Evolutionary conservation across 345 rosid species (phyloP), one percentile per base, ranked within the genome.

Genomic region (Firmiana major): DNA sequence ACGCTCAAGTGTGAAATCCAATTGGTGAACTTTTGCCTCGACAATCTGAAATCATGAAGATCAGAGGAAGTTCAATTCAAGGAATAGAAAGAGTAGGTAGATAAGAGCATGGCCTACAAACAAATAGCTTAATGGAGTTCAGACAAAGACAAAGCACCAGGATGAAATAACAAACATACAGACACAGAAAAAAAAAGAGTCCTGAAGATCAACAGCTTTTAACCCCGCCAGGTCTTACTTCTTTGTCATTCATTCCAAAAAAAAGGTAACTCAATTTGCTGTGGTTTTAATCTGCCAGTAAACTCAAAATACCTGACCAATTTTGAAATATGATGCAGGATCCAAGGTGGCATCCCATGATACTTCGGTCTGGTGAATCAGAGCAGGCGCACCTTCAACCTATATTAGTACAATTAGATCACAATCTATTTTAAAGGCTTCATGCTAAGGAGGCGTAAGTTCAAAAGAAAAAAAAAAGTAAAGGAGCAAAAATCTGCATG

Each of bases 331-430:
- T 62, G 97, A 88, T 65, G 87, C 87, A 81, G 94, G 97, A 83
- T 93, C 97, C 86, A 93, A 87, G 22, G 98, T 91, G 72, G 97
- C 92, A 92, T 92, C 94, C 99, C 98, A 96, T 73, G 98, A 96
- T 65, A 96, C 93, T 81, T 96, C 98, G 4, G 93, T 82, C 65
- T 93, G 96, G 87, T 93, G 98, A 88, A 96, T 90, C 77, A 96
- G 78, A 43, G 99, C 99, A 80, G 92, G 85, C 74, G 89, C 97
- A 8, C 86, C 97, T 83, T 96, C 97, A 71, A 96, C 89, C 99
- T 94, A 82, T 69, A 87, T 71, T 55, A 81, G 77, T 31, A 60
- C 36, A 21, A 59, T 17, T 6, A 75, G 28, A 70, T 74, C 63
- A 80, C 59, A 65, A 19, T 24, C 54, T n/a, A n/a, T n/a, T n/a